Percentiles rank a stretch among this genome's conserved stretches.
Conservation (phyloP, 2,329 filamentous ascomycete species). For the Neonectria ditissima region DNA sequence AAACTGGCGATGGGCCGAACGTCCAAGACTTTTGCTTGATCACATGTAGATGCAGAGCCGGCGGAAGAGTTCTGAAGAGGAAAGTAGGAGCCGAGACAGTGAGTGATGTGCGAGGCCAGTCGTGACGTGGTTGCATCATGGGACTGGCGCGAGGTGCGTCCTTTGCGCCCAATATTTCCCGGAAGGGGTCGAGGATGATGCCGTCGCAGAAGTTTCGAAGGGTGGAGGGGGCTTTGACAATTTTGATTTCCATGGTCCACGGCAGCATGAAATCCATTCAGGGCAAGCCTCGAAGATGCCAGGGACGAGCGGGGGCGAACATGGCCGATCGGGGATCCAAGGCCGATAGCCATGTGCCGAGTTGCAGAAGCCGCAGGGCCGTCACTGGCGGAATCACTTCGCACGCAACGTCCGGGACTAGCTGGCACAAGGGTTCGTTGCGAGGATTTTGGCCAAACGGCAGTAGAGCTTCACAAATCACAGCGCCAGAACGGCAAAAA, state of each 20-base stretch:
- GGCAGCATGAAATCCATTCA: background rate
- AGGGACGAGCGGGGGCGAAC: background rate
- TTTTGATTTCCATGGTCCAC: background rate
- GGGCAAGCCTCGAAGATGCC: background rate
- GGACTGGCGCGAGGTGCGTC: background rate
- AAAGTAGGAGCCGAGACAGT: slow-evolving; percentile 6
- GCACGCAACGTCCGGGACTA: slow-evolving; percentile 3
- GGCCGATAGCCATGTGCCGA: slow-evolving; percentile 2
- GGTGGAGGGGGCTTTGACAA: background rate
- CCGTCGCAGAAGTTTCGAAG: slow-evolving; percentile 6
- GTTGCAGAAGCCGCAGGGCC: slow-evolving; percentile 3
- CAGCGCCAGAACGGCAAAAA: background rate
- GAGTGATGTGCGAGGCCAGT: slow-evolving; percentile 3
- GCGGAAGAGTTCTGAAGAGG: background rate
- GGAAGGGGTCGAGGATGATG: slow-evolving; percentile 4
- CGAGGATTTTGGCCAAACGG: background rate
- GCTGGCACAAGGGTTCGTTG: background rate
- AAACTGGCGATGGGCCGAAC: slow-evolving; percentile 24
- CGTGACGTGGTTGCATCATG: slow-evolving; percentile 11
- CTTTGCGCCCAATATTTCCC: slow-evolving; percentile 4
- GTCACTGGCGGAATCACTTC: slow-evolving; percentile 10
- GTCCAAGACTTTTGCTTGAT: slow-evolving; percentile 14
- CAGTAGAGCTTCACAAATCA: background rate
- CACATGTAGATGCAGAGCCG: slow-evolving; percentile 24
- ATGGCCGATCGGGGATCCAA: background rate